Base-by-base conservation (phyloP, 2,329 filamentous ascomycete species). In the Calonectria montana region DNA sequence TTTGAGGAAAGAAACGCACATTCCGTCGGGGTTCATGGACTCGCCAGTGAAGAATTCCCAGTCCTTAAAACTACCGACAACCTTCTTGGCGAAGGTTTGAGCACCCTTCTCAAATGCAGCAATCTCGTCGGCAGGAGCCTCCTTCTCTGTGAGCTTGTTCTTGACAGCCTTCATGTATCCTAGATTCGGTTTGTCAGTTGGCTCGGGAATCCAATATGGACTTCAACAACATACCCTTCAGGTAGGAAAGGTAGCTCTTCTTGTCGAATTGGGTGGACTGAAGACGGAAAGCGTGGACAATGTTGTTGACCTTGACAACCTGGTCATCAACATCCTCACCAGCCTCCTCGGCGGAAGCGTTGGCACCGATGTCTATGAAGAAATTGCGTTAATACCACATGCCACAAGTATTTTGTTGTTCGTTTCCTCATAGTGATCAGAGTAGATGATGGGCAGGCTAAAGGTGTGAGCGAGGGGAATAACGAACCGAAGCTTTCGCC, bases 141-240 rank as follows among this genome's bases (percentile, higher is more conserved):
- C 88, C 75, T 88, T 91, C 76, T 88, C 90, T 85, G 91, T 88
- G 78, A 97, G 88, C 63, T 87, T 84, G 76, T 88, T 85, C 88
- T 96, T 96, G 85, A 98, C 89, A 77, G 90, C 88, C 93, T 98
- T 98, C 91, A 98, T 93, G 91, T 98, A 99, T 79, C 86, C 94
- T 95, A 67, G 13, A 39, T 43, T 37, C 2, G 21, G 8, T 18
- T 10, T 27, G 65, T 74, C 55, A 75, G 71, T 8, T 15, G 2
- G 2, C 12, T 18, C 8, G 13, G 43, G 59, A 15, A 18, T 27
- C 1, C 23, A 47, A 13, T 6, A 3, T 5, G 5, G 10, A 21
- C 13, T 27, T 23, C 43, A 10, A 39, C 12, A 2, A 81, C 88
- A 73, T 88, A 97, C 95, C 87, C 91, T 98, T 98, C 76, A 98